These are phyloP conservation scores for Alloascoidea africana DNA, from an alignment of 805 yeast species.

Conservation along the genomic window DNA sequence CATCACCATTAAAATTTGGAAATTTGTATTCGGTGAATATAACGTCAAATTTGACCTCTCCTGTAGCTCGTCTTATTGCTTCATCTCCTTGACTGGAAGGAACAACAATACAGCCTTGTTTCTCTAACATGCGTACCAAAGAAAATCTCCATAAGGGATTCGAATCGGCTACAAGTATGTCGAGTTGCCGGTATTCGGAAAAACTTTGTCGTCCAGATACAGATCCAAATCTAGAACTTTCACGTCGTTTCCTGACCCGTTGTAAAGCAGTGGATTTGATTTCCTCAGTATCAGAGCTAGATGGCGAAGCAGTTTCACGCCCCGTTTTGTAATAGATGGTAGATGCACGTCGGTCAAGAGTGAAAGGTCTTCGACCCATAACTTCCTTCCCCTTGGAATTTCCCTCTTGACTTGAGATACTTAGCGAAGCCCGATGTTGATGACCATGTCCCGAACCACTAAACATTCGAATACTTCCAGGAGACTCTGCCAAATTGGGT, in stretches of 20 bases:
- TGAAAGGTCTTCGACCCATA: neutral
- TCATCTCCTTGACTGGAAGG: slow-evolving; percentile 72
- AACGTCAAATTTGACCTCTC: slow-evolving; percentile 71
- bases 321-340: neutral
- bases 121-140: slow-evolving; percentile 44
- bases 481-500: neutral
- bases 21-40: slow-evolving; percentile 63
- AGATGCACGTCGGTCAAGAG: neutral
- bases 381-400: neutral
- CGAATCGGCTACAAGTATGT: slow-evolving; percentile 74
- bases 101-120: slow-evolving; percentile 67
- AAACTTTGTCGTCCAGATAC: neutral
- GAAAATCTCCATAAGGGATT: slow-evolving; percentile 70
- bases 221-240: neutral
- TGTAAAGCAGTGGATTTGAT: slow-evolving; percentile 25
- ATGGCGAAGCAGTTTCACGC: slow-evolving; percentile 21
- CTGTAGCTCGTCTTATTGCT: slow-evolving; percentile 63
- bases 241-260: neutral
- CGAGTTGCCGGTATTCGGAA: slow-evolving; percentile 23
- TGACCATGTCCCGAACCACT: too few relatives aligned
- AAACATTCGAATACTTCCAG: neutral
- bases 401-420: too few relatives aligned
- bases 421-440: too few relatives aligned
- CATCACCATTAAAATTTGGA: slow-evolving; percentile 53
- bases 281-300: slow-evolving; percentile 55